Base-by-base conservation (phyloP, 1,284 basidiomycete species). In the Tilletia caries region DNA sequence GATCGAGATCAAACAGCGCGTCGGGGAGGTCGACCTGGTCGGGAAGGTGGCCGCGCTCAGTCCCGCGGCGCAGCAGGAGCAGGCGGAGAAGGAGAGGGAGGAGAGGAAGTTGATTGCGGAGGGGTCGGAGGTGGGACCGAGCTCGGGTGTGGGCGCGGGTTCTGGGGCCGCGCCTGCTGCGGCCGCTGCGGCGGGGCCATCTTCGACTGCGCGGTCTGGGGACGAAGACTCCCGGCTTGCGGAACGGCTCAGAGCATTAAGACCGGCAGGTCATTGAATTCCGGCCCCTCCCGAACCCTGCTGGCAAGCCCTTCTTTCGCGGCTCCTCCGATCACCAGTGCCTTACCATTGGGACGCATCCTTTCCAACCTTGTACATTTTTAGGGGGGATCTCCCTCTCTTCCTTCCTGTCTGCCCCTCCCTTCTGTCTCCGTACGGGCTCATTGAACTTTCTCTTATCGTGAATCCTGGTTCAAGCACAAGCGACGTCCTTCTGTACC, bases 1-100 rank as follows among this genome's bases (percentile, higher is more conserved):
- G 72, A 91, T 99, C 75, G 94, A 99, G 84, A 85, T 98, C 54
- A 90, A 94, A 82, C 95, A 97, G 71, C 92, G 93, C 80, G 87
- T 98, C 50, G 32, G 89, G 41, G 86, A 89, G 72, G 88, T 89
- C 82, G 87, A 91, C 81, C 82, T 89, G 48, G 86, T 87, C 74
- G 89, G 90, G 76, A 86, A 86, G 69, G 82, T 83, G 54, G 75
- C 81, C 41, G 80, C 80, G 6, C 71, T 80, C 27, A 78, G 79
- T 29, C 67, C 73, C 18, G 73, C 71, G 20, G 62, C 71, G 3
- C 68, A 72, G 1, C 72, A 72, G 23, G 50, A 34, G 62, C 73
- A 74, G 62, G 73, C n/a, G n/a, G n/a, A n/a, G n/a, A 68, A 52
- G 71, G 70, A 64, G 70, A 70, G 48, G 2, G 71, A 65, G 67